A percentile compares a stretch with the other conserved stretches of the same genome.
These are phyloP conservation scores for Fusarium sp. DNA, from an alignment of 2,329 filamentous ascomycete species.

Conservation along the genomic window DNA sequence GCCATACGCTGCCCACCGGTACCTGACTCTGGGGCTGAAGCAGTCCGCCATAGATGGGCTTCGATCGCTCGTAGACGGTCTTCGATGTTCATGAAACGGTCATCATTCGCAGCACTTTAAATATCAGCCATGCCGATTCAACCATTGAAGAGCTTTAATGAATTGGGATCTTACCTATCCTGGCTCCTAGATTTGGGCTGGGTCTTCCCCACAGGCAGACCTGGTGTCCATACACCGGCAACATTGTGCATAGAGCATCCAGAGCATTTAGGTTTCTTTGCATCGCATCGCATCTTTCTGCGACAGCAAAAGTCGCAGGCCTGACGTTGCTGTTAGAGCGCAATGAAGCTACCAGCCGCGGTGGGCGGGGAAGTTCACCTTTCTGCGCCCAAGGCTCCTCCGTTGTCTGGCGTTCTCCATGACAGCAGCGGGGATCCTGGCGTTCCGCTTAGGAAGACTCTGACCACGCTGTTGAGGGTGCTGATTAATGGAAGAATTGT, in stretches of 20 bases:
- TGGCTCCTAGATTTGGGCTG: neutral
- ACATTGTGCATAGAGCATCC: neutral
- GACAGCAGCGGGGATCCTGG: neutral
- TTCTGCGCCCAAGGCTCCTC: constrained; percentile 8
- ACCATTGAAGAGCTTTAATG: no score
- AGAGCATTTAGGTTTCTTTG: constrained; percentile 10
- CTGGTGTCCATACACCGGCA: constrained; percentile 7
- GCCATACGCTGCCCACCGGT: neutral
- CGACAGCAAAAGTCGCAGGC: constrained; percentile 14
- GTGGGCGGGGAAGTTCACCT: neutral
- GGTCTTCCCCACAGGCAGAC: neutral
- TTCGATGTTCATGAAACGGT: neutral
- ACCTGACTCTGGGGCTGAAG: neutral
- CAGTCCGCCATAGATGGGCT: constrained; percentile 6
- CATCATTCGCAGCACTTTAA: neutral
- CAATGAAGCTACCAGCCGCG: no score
- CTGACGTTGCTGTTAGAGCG: neutral
- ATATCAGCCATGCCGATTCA: neutral
- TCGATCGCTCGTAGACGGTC: constrained; percentile 1
- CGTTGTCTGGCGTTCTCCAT: neutral
- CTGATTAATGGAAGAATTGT: neutral
- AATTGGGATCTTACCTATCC: neutral
- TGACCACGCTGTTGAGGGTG: neutral
- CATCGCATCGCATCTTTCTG: constrained; percentile 17
- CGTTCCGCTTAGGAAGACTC: neutral